phyloP scores from a whole-genome alignment of 768 basidiomycete species.

The Podaxis sp. region DNA sequence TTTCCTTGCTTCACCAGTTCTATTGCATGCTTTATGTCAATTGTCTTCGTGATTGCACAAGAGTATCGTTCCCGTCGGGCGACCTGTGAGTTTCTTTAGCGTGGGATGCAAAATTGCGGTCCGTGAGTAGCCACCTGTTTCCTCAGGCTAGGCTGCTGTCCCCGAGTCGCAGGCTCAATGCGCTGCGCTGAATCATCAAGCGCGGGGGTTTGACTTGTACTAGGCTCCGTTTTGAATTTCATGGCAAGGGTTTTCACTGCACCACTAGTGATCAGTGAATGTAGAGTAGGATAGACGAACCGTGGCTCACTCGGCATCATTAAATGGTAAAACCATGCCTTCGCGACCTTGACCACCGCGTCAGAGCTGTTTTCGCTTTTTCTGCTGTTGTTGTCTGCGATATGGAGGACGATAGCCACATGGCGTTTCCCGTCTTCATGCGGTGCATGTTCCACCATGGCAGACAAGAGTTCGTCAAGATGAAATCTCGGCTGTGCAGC shows the following conservation, averaged over 20 bases:
- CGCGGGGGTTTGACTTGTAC: constrained; percentile 7
- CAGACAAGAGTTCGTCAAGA: constrained; percentile 19
- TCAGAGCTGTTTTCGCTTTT: neutral
- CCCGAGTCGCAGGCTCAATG: neutral
- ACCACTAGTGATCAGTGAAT: neutral
- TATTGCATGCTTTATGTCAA: constrained; percentile 14
- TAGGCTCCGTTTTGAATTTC: neutral
- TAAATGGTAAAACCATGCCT: constrained; percentile 22
- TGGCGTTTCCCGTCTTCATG: constrained; percentile 20
- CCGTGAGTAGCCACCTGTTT: neutral
- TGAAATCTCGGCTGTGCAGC: neutral
- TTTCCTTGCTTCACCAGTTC: neutral
- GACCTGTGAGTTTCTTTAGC: constrained; percentile 12
- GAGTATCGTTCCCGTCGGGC: constrained; percentile 18
- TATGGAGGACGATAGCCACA: constrained; percentile 21
- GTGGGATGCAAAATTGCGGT: neutral
- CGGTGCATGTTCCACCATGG: constrained; percentile 23
- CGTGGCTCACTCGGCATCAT: constrained; percentile 20
- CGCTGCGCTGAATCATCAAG: neutral
- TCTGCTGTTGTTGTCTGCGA: constrained; percentile 19
- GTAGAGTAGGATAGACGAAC: neutral
- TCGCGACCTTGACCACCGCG: constrained; percentile 18
- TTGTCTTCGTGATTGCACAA: constrained; percentile 18
- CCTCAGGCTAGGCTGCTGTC: neutral
- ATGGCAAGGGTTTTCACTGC: neutral